Evolutionary conservation across 2,329 filamentous ascomycete species (phyloP).

Genomic region (Corinectria fuckeliana): DNA sequence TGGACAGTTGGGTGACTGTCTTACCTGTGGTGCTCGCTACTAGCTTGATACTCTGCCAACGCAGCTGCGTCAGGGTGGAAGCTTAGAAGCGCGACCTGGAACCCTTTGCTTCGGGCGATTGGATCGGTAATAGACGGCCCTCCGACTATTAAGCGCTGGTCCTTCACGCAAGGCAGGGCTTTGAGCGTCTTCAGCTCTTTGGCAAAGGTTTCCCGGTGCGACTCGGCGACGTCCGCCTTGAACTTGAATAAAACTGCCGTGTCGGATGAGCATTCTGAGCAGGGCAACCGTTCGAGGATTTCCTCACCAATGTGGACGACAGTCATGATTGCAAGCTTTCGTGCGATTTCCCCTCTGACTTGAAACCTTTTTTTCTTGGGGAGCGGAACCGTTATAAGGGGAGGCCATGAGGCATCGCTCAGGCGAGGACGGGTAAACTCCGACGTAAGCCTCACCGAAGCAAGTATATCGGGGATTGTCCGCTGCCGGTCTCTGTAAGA

Average conservation of each 20-base stretch:
- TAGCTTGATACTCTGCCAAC: slow-evolving; percentile 58
- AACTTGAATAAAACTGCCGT: slow-evolving; percentile 58
- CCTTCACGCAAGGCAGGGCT: slow-evolving; percentile 53
- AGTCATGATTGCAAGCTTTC: slow-evolving; percentile 36
- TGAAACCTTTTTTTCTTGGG: neutral
- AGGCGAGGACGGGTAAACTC: slow-evolving; percentile 2
- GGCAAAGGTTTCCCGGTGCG: slow-evolving; percentile 54
- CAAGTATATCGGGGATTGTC: neutral
- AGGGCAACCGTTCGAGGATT: fast-evolving
- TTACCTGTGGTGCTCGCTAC: slow-evolving; percentile 57
- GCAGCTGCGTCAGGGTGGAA: slow-evolving; percentile 55
- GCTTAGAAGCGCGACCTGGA: slow-evolving; percentile 58
- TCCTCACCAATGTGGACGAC: slow-evolving; percentile 45
- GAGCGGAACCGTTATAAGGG: slow-evolving; percentile 1
- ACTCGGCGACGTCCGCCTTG: slow-evolving; percentile 46
- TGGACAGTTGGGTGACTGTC: neutral
- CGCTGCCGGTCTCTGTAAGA: neutral
- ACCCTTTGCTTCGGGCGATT: slow-evolving; percentile 59
- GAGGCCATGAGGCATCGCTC: neutral
- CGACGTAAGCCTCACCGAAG: neutral
- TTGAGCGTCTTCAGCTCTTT: slow-evolving; percentile 57
- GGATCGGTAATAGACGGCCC: slow-evolving; percentile 60
- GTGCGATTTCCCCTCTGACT: neutral
- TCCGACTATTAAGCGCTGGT: slow-evolving; percentile 56
- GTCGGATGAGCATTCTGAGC: neutral